phyloP scores from a whole-genome alignment of 1,284 basidiomycete species.

The Mycena sp. region DNA sequence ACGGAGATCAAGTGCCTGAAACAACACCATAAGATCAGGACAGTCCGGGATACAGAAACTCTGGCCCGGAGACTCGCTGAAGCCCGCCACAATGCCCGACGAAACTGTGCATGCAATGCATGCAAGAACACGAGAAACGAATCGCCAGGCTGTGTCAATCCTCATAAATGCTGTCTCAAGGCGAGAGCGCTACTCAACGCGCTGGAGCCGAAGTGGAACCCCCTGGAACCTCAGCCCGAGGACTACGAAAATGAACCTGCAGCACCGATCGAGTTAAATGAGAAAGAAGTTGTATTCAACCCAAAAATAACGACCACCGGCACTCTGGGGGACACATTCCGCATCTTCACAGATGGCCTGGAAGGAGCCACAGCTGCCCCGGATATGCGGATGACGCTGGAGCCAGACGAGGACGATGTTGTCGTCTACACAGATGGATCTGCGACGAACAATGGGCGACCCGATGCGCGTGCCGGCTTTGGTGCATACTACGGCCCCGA shows the following conservation, averaged over 20 bases:
- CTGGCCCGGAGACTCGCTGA: not conserved
- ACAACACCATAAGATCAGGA: not conserved
- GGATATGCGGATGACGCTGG: not conserved
- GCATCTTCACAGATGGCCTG: not conserved
- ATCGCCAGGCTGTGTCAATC: not conserved
- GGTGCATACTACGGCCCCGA: not conserved
- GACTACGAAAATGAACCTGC: conserved; percentile 1
- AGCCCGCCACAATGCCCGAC: not conserved
- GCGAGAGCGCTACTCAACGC: conserved; percentile 6
- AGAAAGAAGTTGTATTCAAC: not conserved
- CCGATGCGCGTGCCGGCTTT: not conserved
- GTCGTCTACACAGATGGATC: conserved; percentile 10
- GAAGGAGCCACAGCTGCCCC: not conserved
- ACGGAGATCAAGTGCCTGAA: conserved; percentile 1
- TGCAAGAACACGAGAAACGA: not conserved
- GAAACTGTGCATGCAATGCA: conserved; percentile 4
- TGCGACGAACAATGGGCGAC: not conserved
- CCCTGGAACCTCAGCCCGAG: conserved; percentile 12
- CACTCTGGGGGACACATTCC: not conserved
- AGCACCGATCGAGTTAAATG: not conserved
- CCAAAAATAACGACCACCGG: not conserved
- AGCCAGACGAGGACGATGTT: conserved; percentile 1
- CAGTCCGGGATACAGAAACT: conserved; percentile 4
- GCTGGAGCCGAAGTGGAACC: conserved; percentile 23
- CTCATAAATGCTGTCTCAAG: conserved; percentile 12